Conservation (phyloP, 108 stramenopile genomes). For the Stephanodiscus triporus region DNA sequence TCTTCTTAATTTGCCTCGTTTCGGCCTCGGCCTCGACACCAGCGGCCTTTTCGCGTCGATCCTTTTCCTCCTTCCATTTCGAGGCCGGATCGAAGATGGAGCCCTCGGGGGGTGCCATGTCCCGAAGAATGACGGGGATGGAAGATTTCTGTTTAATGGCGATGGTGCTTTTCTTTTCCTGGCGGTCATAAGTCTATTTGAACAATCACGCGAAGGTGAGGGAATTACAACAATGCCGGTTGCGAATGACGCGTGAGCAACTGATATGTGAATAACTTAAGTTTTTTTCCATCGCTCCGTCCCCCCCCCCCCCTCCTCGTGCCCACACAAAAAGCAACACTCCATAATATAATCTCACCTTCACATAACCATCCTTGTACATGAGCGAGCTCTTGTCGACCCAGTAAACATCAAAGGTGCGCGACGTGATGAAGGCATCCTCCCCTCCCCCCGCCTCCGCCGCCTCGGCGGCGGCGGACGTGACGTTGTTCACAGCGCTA, state of each 20-base stretch:
- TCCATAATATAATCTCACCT: constrained; percentile 57
- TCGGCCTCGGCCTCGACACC: constrained; percentile 39
- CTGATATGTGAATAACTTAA: too few species aligned
- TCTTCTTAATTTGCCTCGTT: constrained; percentile 54
- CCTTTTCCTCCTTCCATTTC: constrained; percentile 89
- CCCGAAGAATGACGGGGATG: constrained; percentile 91
- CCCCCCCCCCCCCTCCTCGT: background rate
- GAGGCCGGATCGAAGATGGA: constrained; percentile 86
- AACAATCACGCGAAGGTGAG: background rate
- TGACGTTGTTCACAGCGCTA: constrained; percentile 38
- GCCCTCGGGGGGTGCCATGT: constrained; percentile 91
- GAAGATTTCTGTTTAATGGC: constrained; percentile 78
- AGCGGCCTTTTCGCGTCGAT: constrained; percentile 60
- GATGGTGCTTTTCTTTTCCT: constrained; percentile 66
- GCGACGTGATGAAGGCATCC: constrained; percentile 84
- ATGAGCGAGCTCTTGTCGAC: constrained; percentile 84
- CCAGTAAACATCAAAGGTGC: constrained; percentile 90
- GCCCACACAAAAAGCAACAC: background rate
- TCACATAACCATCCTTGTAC: constrained; percentile 87
- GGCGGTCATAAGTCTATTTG: constrained; percentile 73
- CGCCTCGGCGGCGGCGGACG: constrained; percentile 49
- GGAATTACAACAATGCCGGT: background rate
- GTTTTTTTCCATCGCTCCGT: background rate
- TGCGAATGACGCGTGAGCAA: background rate
- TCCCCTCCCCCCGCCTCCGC: constrained; percentile 48